These are phyloP conservation scores for Pythium brassicae DNA, from an alignment of 352 stramenopile genomes.

Conservation along the genomic window DNA sequence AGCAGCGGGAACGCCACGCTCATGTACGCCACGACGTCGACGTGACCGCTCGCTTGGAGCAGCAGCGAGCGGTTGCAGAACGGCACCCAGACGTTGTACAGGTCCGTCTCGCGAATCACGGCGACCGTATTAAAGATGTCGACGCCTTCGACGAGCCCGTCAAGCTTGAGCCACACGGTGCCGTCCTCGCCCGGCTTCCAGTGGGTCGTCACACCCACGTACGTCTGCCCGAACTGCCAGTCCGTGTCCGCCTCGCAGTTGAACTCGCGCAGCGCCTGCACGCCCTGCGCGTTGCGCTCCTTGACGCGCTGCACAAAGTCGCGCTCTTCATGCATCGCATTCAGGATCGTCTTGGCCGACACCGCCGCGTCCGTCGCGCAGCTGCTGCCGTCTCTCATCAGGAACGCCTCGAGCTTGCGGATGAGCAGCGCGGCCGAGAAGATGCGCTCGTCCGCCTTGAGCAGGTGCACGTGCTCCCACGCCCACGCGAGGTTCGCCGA, in stretches of 20 bases:
- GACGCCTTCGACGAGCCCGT: conserved; percentile 69
- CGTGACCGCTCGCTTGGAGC: conserved; percentile 42
- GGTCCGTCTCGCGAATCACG: conserved; percentile 77
- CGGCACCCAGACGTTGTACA: conserved; percentile 69
- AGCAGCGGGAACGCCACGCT: conserved; percentile 69
- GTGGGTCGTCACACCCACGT: conserved; percentile 72
- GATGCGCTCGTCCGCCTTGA: conserved; percentile 66
- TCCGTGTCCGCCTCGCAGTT: conserved; percentile 53
- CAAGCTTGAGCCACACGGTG: conserved; percentile 79
- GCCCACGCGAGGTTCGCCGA: conserved; percentile 56
- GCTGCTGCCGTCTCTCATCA: conserved; percentile 24
- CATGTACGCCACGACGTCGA: conserved; percentile 64
- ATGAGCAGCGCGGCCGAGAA: conserved; percentile 67
- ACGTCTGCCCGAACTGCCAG: conserved; percentile 74
- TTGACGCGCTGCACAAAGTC: conserved; percentile 56
- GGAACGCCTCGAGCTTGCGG: conserved; percentile 60
- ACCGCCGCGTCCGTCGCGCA: conserved; percentile 3
- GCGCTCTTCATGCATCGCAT: conserved; percentile 47
- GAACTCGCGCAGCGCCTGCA: conserved; percentile 65
- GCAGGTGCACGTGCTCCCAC: conserved; percentile 65
- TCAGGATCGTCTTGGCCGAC: conserved; percentile 24
- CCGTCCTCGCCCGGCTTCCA: conserved; percentile 74
- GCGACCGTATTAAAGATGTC: conserved; percentile 82
- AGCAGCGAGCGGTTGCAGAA: conserved; percentile 71
- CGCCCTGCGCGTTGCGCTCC: conserved; percentile 36